phyloP scores from a whole-genome alignment of 148 eudicot genomes.

The Nyssa sinensis region DNA sequence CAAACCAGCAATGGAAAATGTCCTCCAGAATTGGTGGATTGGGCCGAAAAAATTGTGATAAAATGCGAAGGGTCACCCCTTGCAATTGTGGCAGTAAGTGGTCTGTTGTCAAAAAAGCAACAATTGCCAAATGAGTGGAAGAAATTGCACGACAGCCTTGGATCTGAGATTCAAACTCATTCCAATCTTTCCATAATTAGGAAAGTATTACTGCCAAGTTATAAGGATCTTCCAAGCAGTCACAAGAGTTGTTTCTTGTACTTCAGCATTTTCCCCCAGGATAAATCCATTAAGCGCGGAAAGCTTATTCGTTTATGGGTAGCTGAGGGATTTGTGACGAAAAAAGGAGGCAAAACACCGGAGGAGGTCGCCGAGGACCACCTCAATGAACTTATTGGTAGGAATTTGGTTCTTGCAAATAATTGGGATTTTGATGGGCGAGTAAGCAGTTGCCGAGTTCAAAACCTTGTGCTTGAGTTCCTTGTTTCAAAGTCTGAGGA shows the following conservation, averaged over 20 bases:
- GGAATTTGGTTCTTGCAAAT: constrained; percentile 20
- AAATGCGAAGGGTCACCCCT: constrained; percentile 43
- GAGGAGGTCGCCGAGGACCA: constrained; percentile 24
- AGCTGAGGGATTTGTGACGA: constrained; percentile 25
- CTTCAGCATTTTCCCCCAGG: constrained; percentile 28
- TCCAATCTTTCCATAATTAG: not conserved
- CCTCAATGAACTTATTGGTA: constrained; percentile 22
- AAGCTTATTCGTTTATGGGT: constrained; percentile 30
- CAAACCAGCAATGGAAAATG: constrained; percentile 3
- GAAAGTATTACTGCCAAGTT: constrained; percentile 12
- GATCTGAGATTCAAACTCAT: not conserved
- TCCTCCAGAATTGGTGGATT: constrained; percentile 14
- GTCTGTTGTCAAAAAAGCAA: constrained; percentile 24
- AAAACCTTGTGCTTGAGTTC: constrained; percentile 12
- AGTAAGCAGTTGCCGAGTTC: constrained; percentile 17
- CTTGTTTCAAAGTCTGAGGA: constrained; percentile 27
- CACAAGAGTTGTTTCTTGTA: constrained; percentile 33
- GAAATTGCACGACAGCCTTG: constrained; percentile 23
- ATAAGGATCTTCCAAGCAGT: constrained; percentile 18
- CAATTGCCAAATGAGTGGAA: constrained; percentile 22
- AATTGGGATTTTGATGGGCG: constrained; percentile 13
- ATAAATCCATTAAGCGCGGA: constrained; percentile 11
- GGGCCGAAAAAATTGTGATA: constrained; percentile 19
- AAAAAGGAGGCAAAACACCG: not conserved
- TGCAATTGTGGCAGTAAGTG: constrained; percentile 26